A percentile compares a stretch with the other conserved stretches of the same genome.
Conservation (phyloP, 1,139 yeast genomes). For the Geotrichum carabidarum region DNA sequence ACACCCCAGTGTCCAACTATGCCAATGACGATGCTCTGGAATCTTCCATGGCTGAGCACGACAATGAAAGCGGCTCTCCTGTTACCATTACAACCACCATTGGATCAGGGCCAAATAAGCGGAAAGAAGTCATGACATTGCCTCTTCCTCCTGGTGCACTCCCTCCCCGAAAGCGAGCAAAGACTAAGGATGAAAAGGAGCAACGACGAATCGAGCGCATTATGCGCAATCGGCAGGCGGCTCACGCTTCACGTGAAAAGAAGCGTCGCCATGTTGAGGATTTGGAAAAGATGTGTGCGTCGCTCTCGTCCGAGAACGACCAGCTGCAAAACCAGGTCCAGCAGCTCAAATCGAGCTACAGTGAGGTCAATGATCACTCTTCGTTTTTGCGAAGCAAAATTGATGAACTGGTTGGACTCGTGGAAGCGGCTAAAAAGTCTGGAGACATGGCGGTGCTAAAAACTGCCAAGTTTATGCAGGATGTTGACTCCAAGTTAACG, state of each 20-base stretch:
- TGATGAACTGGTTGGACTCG: constrained; percentile 29
- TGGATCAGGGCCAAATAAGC: constrained; percentile 26
- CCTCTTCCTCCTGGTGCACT: constrained; percentile 46
- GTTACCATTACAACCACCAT: constrained; percentile 20
- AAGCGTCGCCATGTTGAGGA: constrained; percentile 88
- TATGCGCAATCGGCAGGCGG: constrained; percentile 90
- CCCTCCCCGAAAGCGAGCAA: constrained; percentile 95
- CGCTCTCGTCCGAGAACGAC: constrained; percentile 31
- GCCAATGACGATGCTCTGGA: constrained; percentile 3
- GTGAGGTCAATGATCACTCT: constrained; percentile 26
- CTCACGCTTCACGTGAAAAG: constrained; percentile 95
- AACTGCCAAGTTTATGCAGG: constrained; percentile 17
- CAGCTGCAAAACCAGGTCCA: constrained; percentile 27
- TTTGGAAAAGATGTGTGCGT: constrained; percentile 51
- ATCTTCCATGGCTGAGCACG: background rate
- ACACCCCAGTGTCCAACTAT: background rate
- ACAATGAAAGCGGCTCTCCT: constrained; percentile 7
- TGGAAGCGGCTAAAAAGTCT: constrained; percentile 31
- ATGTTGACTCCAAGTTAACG: constrained; percentile 2
- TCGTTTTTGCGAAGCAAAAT: constrained; percentile 28
- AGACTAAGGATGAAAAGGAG: constrained; percentile 94
- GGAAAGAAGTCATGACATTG: constrained; percentile 32
- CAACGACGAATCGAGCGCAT: constrained; percentile 91
- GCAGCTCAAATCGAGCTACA: constrained; percentile 24
- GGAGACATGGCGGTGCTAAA: constrained; percentile 28